Evolutionary conservation across 2,329 filamentous ascomycete species (phyloP).

Genomic region (Fusarium dlaminii): DNA sequence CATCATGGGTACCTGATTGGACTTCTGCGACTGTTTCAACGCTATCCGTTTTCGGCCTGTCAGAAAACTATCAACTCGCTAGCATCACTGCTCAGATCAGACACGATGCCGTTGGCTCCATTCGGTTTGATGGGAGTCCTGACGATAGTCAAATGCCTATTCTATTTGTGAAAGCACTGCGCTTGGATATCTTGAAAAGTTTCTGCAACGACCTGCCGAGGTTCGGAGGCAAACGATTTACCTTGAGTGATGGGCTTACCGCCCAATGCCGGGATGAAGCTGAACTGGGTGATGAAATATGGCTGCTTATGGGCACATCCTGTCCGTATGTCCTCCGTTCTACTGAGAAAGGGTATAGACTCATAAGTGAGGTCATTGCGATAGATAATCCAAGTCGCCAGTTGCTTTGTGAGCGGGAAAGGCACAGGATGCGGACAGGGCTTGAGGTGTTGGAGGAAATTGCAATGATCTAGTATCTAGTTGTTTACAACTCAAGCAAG

Average conservation of each 20-base stretch:
- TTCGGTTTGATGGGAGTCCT: neutral
- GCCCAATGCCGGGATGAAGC: neutral
- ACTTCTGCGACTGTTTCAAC: neutral
- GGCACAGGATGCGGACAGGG: neutral
- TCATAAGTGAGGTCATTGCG: neutral
- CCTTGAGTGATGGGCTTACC: neutral
- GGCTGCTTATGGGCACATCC: neutral
- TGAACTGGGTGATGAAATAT: neutral
- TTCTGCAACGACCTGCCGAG: fast-evolving
- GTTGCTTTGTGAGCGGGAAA: neutral
- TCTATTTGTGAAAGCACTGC: neutral
- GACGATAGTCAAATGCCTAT: neutral
- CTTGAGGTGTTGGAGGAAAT: neutral
- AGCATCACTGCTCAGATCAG: neutral
- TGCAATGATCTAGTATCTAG: neutral
- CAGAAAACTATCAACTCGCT: neutral
- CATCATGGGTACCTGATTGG: neutral
- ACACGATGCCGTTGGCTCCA: neutral
- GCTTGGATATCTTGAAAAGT: fast-evolving
- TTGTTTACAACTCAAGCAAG: neutral
- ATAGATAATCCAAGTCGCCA: neutral
- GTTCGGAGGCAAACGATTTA: neutral
- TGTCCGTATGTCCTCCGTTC: neutral
- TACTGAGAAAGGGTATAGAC: neutral
- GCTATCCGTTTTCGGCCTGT: neutral